Evolutionary conservation across 2,329 filamentous ascomycete species (phyloP).

Genomic region (Aspergillus vadensis): DNA sequence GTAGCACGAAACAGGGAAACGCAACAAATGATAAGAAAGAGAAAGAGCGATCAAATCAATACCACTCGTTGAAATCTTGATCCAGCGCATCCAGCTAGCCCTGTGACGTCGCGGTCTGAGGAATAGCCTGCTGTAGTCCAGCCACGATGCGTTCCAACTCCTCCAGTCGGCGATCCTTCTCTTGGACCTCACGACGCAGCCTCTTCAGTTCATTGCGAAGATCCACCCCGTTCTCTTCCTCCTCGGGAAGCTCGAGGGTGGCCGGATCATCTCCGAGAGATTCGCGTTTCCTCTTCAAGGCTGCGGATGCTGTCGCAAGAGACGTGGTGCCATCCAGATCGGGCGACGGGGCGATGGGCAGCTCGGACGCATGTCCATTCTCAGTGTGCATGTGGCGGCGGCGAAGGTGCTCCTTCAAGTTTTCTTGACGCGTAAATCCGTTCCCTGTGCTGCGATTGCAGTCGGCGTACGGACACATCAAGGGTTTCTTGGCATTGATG

Average conservation of each 20-base stretch:
- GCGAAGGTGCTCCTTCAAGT: constrained; percentile 88
- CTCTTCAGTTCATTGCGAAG: constrained; percentile 68
- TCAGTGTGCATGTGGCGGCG: constrained; percentile 71
- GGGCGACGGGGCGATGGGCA: constrained; percentile 33
- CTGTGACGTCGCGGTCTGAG: constrained; percentile 29
- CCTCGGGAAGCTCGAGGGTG: constrained; percentile 31
- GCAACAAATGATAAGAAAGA: neutral
- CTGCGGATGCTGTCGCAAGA: constrained; percentile 31
- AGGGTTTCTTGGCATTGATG: constrained; percentile 80
- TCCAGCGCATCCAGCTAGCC: constrained; percentile 12
- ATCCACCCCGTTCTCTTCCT: constrained; percentile 45
- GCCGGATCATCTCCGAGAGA: constrained; percentile 30
- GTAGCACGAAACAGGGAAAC: constrained; percentile 3
- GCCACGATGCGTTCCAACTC: constrained; percentile 44
- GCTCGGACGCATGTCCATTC: constrained; percentile 32
- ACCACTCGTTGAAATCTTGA: neutral
- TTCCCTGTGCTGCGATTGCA: constrained; percentile 89
- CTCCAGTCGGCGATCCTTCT: constrained; percentile 50
- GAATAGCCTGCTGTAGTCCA: constrained; percentile 40
- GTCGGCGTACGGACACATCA: constrained; percentile 81
- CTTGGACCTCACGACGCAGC: constrained; percentile 65
- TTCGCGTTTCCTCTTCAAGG: constrained; percentile 40
- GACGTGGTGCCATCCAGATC: constrained; percentile 35
- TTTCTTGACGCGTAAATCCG: constrained; percentile 91
- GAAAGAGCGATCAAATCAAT: neutral